Evolutionary conservation across 2,329 filamentous ascomycete genomes (phyloP).

Genomic region (Sclerotinia borealis): DNA sequence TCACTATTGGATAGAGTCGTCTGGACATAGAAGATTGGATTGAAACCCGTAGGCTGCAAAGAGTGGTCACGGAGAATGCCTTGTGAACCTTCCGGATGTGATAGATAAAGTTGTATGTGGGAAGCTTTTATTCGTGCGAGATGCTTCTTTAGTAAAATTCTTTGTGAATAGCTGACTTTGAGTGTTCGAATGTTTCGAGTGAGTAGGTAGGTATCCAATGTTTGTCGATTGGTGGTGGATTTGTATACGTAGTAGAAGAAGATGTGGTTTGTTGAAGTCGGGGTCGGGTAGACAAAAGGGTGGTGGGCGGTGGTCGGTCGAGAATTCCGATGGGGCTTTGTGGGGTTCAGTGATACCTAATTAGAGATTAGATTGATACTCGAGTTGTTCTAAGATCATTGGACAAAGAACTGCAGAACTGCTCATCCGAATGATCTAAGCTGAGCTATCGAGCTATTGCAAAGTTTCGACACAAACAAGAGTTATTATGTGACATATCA

Average conservation of each 20-base stretch:
- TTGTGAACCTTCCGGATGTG: not conserved
- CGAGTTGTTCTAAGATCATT: not conserved
- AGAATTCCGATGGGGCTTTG: not conserved
- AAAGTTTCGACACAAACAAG: too few relatives aligned
- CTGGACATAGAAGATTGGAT: slow-evolving; percentile 18
- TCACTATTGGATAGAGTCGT: slow-evolving; percentile 27
- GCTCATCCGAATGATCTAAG: not conserved
- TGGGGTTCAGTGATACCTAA: not conserved
- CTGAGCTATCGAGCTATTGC: not conserved
- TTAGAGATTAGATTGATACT: not conserved
- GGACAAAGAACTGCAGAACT: not conserved
- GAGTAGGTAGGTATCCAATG: not conserved
- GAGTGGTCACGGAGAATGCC: not conserved
- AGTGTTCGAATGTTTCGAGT: not conserved
- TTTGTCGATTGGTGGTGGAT: not conserved
- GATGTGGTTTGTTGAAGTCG: not conserved
- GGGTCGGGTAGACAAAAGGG: not conserved
- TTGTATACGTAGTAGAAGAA: not conserved
- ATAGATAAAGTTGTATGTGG: not conserved
- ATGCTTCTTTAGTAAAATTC: not conserved
- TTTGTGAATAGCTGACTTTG: not conserved
- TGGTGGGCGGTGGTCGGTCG: not conserved
- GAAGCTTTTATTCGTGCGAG: not conserved
- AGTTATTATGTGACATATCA: too few relatives aligned
- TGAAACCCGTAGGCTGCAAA: not conserved